Conservation (phyloP, 1,284 basidiomycete species). For the Cryptococcus wingfieldii region DNA sequence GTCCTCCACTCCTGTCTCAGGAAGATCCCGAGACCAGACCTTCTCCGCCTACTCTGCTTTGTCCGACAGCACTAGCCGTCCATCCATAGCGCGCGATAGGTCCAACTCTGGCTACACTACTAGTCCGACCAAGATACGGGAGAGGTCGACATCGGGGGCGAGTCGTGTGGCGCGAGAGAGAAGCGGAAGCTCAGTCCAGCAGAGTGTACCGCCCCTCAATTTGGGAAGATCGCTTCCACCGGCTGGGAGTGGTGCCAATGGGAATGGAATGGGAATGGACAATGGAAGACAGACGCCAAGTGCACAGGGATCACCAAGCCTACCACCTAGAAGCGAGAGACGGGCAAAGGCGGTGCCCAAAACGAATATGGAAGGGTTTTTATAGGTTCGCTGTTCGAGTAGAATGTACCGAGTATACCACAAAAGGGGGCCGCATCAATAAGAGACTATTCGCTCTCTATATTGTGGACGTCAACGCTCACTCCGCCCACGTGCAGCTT, state of each 20-base stretch:
- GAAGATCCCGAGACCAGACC: neutral
- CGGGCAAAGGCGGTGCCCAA: neutral
- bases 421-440: no score
- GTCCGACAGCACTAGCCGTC: neutral
- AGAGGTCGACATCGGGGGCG: neutral
- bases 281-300: neutral
- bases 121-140: neutral
- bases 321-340: neutral
- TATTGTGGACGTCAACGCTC: no score
- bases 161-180: neutral
- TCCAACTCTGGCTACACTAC: constrained; percentile 9
- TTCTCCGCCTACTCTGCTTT: neutral
- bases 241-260: neutral
- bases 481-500: no score
- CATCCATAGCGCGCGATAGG: constrained; percentile 18
- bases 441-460: no score
- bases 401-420: neutral
- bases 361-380: neutral
- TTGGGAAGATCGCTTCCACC: neutral
- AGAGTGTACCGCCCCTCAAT: neutral
- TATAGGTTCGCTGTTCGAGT: neutral
- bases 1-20: constrained; percentile 12
- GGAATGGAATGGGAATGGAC: neutral
- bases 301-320: neutral
- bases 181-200: neutral